A percentile compares a stretch with the other conserved stretches of the same genome.
Conservation (phyloP, 2,329 filamentous ascomycete species). For the Hymenoscyphus albidus region DNA sequence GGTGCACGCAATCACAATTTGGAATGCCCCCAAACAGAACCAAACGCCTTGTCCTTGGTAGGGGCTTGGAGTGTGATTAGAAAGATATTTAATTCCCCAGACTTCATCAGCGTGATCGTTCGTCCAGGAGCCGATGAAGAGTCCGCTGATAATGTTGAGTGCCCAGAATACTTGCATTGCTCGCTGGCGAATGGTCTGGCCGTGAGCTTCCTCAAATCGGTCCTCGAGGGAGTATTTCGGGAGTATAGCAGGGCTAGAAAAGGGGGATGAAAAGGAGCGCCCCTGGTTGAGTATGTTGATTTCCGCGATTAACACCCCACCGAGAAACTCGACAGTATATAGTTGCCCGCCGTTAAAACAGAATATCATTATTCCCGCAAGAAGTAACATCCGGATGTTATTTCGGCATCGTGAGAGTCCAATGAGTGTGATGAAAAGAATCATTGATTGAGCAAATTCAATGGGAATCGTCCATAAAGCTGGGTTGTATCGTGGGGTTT, state of each 20-base stretch:
- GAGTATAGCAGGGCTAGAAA: conserved; percentile 23
- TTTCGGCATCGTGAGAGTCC: conserved; percentile 28
- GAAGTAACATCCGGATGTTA: conserved; percentile 26
- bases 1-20: conserved; percentile 32
- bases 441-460: conserved; percentile 33
- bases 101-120: conserved; percentile 27
- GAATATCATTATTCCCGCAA: conserved; percentile 25
- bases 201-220: conserved; percentile 2
- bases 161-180: conserved; percentile 28
- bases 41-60: conserved; percentile 31
- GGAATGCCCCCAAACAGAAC: conserved; percentile 32
- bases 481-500: conserved; percentile 28
- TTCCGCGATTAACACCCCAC: conserved; percentile 45
- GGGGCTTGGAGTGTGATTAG: conserved; percentile 27
- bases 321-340: conserved; percentile 41
- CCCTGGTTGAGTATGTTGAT: conserved; percentile 39
- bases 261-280: conserved; percentile 16
- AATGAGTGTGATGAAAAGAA: conserved; percentile 30
- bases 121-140: conserved; percentile 33
- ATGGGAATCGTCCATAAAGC: conserved; percentile 34
- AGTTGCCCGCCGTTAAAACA: conserved; percentile 30
- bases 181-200: conserved; percentile 10
- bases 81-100: conserved; percentile 23
- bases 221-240: conserved; percentile 22
- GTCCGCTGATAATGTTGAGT: conserved; percentile 25